Evolutionary conservation across 306 rosid genomes (phyloP), one percentile per base, ranked within the genome.

Genomic region (Carpinus viminea): DNA sequence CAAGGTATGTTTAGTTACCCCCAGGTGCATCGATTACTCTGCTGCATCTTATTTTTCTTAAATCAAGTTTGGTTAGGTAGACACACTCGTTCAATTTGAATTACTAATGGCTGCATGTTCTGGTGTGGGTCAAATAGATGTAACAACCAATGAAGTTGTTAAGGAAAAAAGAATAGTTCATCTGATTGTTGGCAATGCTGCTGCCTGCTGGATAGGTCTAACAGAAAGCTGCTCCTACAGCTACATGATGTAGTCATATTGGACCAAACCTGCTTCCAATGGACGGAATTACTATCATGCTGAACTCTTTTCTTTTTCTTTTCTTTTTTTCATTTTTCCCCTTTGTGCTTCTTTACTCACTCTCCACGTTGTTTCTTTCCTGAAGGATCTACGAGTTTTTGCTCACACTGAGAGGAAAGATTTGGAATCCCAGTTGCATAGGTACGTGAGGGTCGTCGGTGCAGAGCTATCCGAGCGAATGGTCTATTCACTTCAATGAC

Each of bases 401-500:
- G 80, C 74, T 77, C 82, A 86, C 0, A 24, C 77, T 51, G 79
- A 76, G 73, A 78, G 81, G 52, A 82, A 74, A 53, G 76, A 84
- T 87, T 79, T 93, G 90, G 96, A 93, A 72, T 50, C 80, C 36
- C 96, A 83, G 89, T 73, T 93, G 93, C 88, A 47, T 73, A 83
- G 81, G 79, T 96, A 91, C 88, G 83, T 45, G 78, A 85, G 79
- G 36, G 93, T 90, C 21, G 99, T 89, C 51, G 98, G 98, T 59
- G 46, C 82, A 47, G 89, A 79, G 81, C 83, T 96, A 8, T 88
- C 94, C 1, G 93, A 89, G 86, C 86, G 88, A 80, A 85, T 93
- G 87, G 88, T 91, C 38, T 90, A 81, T 83, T 86, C 84, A 68
- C 85, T 89, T 8, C 70, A 78, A 46, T 82, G 84, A 89, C 77